Percentiles rank a stretch among this genome's conserved stretches.
Evolutionary conservation across 495 filamentous ascomycete species (phyloP).

Genomic region (Penicillium robsamsonii): DNA sequence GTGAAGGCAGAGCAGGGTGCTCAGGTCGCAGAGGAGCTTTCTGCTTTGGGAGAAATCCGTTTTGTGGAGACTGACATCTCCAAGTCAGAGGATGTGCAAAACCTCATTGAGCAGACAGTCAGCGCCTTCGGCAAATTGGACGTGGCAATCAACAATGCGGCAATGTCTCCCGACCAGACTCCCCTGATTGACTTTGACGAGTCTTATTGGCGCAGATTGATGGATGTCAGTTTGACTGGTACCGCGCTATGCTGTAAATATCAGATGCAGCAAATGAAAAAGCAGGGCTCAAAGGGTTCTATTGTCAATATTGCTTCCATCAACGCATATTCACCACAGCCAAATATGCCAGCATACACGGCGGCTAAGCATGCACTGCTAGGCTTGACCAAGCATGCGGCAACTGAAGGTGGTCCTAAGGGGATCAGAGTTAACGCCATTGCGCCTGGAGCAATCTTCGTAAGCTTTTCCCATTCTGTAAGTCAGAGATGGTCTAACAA

Average conservation of each 20-base stretch:
- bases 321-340: neutral
- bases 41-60: neutral
- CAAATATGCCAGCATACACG: neutral
- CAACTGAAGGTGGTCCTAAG: neutral
- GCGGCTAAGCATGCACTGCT: neutral
- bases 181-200: neutral
- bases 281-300: neutral
- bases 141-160: neutral
- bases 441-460: neutral
- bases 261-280: neutral
- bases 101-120: neutral
- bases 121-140: neutral
- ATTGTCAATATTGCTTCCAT: constrained; percentile 1
- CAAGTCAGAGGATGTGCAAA: neutral
- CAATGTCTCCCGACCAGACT: neutral
- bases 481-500: neutral
- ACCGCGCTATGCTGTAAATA: neutral
- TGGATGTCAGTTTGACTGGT: neutral
- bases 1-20: constrained; percentile 27
- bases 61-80: neutral
- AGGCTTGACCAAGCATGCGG: constrained; percentile 1
- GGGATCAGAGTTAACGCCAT: neutral
- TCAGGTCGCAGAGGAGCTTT: constrained; percentile 1
- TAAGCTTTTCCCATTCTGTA: neutral
- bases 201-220: neutral